Evolutionary conservation across 345 rosid species (phyloP).

Genomic region (Aquilaria sinensis): DNA sequence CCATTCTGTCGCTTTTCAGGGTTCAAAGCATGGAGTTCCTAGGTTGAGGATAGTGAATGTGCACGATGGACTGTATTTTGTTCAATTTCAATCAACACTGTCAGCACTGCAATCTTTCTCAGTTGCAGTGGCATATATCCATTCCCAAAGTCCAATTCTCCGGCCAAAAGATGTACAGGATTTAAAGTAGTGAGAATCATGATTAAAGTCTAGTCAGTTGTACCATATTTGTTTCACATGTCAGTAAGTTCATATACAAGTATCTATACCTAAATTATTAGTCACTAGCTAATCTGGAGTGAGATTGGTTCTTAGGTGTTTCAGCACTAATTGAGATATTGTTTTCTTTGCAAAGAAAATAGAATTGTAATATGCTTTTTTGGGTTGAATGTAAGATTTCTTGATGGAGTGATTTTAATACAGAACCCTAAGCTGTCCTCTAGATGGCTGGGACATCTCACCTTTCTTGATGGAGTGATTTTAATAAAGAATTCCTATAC

Average conservation of each 20-base stretch:
- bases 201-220: slow-evolving; percentile 24
- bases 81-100: slow-evolving; percentile 57
- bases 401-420: slow-evolving; percentile 6
- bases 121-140: slow-evolving; percentile 76
- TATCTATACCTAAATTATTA: slow-evolving; percentile 20
- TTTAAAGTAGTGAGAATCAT: slow-evolving; percentile 19
- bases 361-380: slow-evolving; percentile 19
- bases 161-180: slow-evolving; percentile 42
- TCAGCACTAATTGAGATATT: slow-evolving; percentile 17
- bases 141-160: slow-evolving; percentile 50
- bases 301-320: slow-evolving; percentile 16
- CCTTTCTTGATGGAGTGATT: slow-evolving; percentile 10
- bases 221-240: slow-evolving; percentile 17
- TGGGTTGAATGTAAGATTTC: slow-evolving; percentile 21
- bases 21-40: slow-evolving; percentile 42
- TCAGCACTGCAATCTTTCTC: slow-evolving; percentile 81
- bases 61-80: slow-evolving; percentile 59
- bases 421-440: not conserved
- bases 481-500: not conserved
- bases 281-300: slow-evolving; percentile 16
- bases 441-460: not conserved
- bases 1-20: slow-evolving; percentile 38
- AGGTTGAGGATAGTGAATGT: slow-evolving; percentile 65
- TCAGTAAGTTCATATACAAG: slow-evolving; percentile 21
- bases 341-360: slow-evolving; percentile 12